These are phyloP conservation scores for Fagopyrum tataricum DNA, from an alignment of 148 eudicot species.

Conservation along the genomic window DNA sequence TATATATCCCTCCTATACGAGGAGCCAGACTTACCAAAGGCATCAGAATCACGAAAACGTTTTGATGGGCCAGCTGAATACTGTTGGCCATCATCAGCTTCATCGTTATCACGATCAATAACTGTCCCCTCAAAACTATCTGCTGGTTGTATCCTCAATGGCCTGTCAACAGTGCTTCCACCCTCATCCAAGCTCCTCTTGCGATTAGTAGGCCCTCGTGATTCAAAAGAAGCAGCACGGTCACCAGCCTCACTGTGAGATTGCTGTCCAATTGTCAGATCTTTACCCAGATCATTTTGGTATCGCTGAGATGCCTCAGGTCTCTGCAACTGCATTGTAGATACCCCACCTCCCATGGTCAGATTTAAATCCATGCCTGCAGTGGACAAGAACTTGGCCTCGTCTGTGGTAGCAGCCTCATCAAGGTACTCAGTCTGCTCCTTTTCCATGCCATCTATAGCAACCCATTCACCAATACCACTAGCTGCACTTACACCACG, in stretches of 20 bases:
- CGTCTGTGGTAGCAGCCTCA: conserved; percentile 83
- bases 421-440: conserved; percentile 75
- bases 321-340: conserved; percentile 42
- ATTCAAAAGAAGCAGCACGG: conserved; percentile 96
- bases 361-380: conserved; percentile 67
- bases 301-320: conserved; percentile 45
- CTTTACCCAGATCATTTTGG: conserved; percentile 67
- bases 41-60: conserved; percentile 55
- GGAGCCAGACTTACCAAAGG: conserved; percentile 48
- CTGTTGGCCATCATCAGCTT: conserved; percentile 73
- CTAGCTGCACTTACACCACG: conserved; percentile 98
- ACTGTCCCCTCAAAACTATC: conserved; percentile 96
- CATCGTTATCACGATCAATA: conserved; percentile 96
- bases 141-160: conserved; percentile 61
- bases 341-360: conserved; percentile 75
- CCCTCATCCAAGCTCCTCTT: conserved; percentile 90
- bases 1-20: conserved; percentile 56
- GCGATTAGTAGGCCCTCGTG: conserved; percentile 91
- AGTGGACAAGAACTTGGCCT: conserved; percentile 62
- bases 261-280: conserved; percentile 83
- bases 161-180: conserved; percentile 91
- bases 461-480: conserved; percentile 92
- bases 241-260: conserved; percentile 93
- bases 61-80: conserved; percentile 89
- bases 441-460: conserved; percentile 60